Percentiles rank a stretch among this genome's conserved stretches.
phyloP scores from a whole-genome alignment of 2,329 filamentous ascomycete species.

The Lizonia empirigonia region DNA sequence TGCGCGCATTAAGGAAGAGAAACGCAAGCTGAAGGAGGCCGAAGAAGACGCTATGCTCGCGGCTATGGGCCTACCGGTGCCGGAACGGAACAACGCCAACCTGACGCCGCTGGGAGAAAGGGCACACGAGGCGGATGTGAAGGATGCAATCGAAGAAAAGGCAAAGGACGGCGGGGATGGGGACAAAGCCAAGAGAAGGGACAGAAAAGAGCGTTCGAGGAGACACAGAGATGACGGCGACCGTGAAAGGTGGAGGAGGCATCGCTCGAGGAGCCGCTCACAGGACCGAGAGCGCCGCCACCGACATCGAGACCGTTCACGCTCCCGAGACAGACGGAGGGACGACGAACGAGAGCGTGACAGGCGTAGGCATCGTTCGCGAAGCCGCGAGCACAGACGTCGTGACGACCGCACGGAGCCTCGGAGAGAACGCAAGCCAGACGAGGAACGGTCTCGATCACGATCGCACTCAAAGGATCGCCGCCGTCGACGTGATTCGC shows the following conservation, averaged over 20 bases:
- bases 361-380: slow-evolving; percentile 39
- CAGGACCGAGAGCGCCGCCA: slow-evolving; percentile 36
- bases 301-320: slow-evolving; percentile 36
- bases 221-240: slow-evolving; percentile 34
- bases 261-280: slow-evolving; percentile 37
- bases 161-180: slow-evolving; percentile 47
- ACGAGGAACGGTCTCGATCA: slow-evolving; percentile 31
- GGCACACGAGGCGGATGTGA: slow-evolving; percentile 60
- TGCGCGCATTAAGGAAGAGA: slow-evolving; percentile 69
- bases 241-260: slow-evolving; percentile 30
- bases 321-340: slow-evolving; percentile 36
- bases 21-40: slow-evolving; percentile 82
- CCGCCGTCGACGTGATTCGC: slow-evolving; percentile 20
- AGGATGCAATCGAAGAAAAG: slow-evolving; percentile 59
- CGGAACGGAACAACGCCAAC: slow-evolving; percentile 69
- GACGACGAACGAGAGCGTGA: slow-evolving; percentile 37
- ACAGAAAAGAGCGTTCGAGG: slow-evolving; percentile 33
- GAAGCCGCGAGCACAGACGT: slow-evolving; percentile 33
- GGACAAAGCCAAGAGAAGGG: slow-evolving; percentile 24
- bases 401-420: slow-evolving; percentile 34
- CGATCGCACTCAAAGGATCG: slow-evolving; percentile 17
- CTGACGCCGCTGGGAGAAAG: slow-evolving; percentile 62
- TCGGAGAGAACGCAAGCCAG: slow-evolving; percentile 26
- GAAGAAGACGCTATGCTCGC: slow-evolving; percentile 89
- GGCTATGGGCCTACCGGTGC: slow-evolving; percentile 79